Base-by-base conservation (phyloP, 805 yeast genomes). In the Tetrapisispora nanseiensis region DNA sequence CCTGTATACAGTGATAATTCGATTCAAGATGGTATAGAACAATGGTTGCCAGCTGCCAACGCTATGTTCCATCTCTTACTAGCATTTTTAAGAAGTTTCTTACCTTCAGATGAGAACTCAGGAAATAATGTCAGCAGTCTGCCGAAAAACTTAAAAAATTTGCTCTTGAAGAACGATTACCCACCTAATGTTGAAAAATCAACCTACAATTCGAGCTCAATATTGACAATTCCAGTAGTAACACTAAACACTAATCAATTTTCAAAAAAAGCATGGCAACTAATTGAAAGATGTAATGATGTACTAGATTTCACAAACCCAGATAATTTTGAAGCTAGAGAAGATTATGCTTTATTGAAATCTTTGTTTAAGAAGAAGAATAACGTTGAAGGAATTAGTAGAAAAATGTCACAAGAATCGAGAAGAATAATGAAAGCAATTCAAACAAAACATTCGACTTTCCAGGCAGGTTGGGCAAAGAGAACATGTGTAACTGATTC, bases 1-100 rank as follows among this genome's bases (percentile, higher is more conserved):
- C 11, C 33, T 55, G 29, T 46, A 45, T 31, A 36, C 34, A 39
- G 34, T 12, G 40, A 41, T 23, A 61, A 59, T 46, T 58, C 70
- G 1, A 84, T 83, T 57, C 72, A 73, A 29, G 80, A 82, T 47
- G 95, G 95, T 3, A 59, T 86, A 42, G 74, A 75, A 35, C 73
- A 75, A 36, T 86, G 95, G 95, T 67, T 80, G 33, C 78, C 83
- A 2, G 85, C 87, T 2, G 79, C 92, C 5, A 86, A 84, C 56
- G 96, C 95, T 0, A 74, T 86, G 65, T 82, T 84, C 54, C 97
- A 87, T 60, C 61, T 87, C 26, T 67, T 86, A 20, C 62, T 86
- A 27, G 74, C 95, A 2, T 87, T 86, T 52, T 63, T 87, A 45
- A 72, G 89, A 47, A 78, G 94, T 16, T 81, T 84, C 78, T 71